Base-by-base conservation (phyloP, 202 grass and related monocot species). In the Miscanthus sacchariflorus region DNA sequence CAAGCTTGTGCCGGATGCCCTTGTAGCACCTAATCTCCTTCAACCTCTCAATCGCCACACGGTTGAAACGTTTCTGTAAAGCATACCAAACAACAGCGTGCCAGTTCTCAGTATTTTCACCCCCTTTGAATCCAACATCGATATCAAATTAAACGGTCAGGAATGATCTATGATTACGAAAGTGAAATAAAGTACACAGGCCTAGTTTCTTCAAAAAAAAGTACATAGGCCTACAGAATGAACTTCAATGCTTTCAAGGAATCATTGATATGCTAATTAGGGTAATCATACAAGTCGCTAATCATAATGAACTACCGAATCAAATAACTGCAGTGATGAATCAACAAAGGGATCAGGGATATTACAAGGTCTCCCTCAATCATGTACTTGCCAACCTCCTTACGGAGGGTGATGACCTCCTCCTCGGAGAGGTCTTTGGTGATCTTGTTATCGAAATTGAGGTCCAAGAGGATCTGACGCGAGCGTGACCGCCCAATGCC, bases 301-400 rank as follows among this genome's bases (percentile, higher is more conserved):
- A 69, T 28, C 13, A 79, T 39, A 7, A 54, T 21, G 21, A 30
- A 46, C 15, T 45, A 63, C 70, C 33, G 44, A 84, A 74, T 42
- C 68, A 45, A 72, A 58, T 5, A 72, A 59, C 15, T 74, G 38
- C 19, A 21, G 1, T 48, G 30, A 4, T 58, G 54, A 46, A 70
- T 33, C 21, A 87, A 42, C 25, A 80, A 81, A 58, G 49, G 76
- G 77, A 35, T 80, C 19, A 88, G 24, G 56, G 61, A 28, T 27
- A 49, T 84, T 95, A 99, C 94, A 56, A 99, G 92, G 84, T 99
- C 97, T 78, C 97, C 94, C 85, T 96, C 92, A 76, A 96, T 96
- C 96, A 95, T 96, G 87, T 99, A 99, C 65, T 95, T 95, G 74
- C 89, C 83, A 39, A 99, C 94, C 67, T 99, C 96, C 80, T 99